These are phyloP conservation scores for Penicillium soppii DNA, from an alignment of 495 filamentous ascomycete genomes.

Conservation along the genomic window DNA sequence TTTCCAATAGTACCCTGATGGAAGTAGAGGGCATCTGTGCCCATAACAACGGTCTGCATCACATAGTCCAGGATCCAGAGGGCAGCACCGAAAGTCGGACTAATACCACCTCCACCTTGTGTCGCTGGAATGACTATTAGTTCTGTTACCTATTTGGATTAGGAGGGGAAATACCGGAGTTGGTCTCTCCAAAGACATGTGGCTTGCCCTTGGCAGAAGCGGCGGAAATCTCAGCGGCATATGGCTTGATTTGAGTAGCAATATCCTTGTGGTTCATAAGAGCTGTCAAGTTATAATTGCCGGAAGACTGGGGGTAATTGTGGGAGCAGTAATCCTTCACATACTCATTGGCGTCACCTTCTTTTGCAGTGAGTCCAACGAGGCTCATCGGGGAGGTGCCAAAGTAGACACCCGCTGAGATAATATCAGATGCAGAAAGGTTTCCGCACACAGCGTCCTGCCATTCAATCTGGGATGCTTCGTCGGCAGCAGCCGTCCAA, in stretches of 20 bases:
- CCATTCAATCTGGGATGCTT: conserved; percentile 55
- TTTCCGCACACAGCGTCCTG: conserved; percentile 50
- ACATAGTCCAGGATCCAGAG: conserved; percentile 63
- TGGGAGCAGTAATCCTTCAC: conserved; percentile 57
- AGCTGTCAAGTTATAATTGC: conserved; percentile 29
- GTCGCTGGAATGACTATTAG: conserved; percentile 22
- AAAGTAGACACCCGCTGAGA: conserved; percentile 61
- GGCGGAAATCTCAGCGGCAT: conserved; percentile 49
- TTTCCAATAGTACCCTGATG: conserved; percentile 63
- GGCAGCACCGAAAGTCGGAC: conserved; percentile 56
- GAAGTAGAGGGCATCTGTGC: conserved; percentile 50
- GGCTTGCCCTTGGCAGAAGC: conserved; percentile 44
- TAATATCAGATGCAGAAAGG: conserved; percentile 41
- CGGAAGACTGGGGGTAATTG: conserved; percentile 57
- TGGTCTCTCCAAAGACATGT: conserved; percentile 61
- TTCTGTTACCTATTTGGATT: not conserved
- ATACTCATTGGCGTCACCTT: conserved; percentile 46
- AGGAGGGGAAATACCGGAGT: conserved; percentile 41
- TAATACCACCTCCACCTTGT: conserved; percentile 43
- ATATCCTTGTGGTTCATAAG: conserved; percentile 55
- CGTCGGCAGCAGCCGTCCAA: conserved; percentile 55
- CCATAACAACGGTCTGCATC: conserved; percentile 48
- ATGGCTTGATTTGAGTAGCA: conserved; percentile 44
- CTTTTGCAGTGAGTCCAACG: conserved; percentile 46
- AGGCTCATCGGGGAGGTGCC: conserved; percentile 51